phyloP scores from a whole-genome alignment of 306 rosid species.

The Fragaria iinumae region DNA sequence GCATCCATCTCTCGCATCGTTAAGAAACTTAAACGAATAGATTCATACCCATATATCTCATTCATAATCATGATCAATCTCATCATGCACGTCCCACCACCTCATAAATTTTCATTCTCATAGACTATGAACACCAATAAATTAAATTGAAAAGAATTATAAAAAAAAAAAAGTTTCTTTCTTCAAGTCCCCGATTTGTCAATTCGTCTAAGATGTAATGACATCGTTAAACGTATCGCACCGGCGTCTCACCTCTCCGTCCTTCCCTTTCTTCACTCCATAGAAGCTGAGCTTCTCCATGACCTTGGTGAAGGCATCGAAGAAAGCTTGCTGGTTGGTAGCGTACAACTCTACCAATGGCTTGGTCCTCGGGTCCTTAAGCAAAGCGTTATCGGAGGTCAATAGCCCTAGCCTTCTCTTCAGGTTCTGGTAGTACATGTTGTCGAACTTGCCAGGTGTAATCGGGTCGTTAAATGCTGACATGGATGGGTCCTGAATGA shows the following conservation, averaged over 20 bases:
- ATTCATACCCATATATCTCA: not conserved
- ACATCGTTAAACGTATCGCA: slow-evolving; percentile 42
- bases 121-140: not conserved
- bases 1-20: not conserved
- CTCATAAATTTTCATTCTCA: not conserved
- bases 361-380: slow-evolving; percentile 39
- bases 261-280: slow-evolving; percentile 34
- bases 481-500: slow-evolving; percentile 29
- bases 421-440: slow-evolving; percentile 44
- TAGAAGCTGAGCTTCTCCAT: slow-evolving; percentile 47
- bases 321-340: slow-evolving; percentile 32
- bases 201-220: slow-evolving; percentile 5
- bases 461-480: slow-evolving; percentile 51
- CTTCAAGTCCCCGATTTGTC: not conserved
- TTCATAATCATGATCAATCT: not conserved
- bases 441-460: slow-evolving; percentile 53
- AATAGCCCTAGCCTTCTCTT: slow-evolving; percentile 42
- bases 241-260: slow-evolving; percentile 52
- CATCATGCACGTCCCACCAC: not conserved
- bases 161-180: not conserved
- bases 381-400: slow-evolving; percentile 32
- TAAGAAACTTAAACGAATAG: not conserved
- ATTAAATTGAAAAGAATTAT: not conserved
- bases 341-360: slow-evolving; percentile 40
- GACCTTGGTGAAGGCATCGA: slow-evolving; percentile 33